Evolutionary conservation across 305 asterid species (phyloP).

Genomic region (Fraxinus xanthoxyloides): DNA sequence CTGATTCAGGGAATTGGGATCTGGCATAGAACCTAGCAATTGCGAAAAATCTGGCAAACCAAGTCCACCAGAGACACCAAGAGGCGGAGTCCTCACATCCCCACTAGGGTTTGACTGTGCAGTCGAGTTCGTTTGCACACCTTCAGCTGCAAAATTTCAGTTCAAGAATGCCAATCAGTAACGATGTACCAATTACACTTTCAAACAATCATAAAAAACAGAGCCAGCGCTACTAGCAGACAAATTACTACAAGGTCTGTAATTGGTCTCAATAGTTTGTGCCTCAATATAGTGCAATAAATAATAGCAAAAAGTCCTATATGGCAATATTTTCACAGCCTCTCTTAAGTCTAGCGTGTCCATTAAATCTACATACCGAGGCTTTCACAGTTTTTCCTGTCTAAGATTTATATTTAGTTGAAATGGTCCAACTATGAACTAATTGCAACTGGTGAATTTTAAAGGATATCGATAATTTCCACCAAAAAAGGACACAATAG

Average conservation of each 20-base stretch:
- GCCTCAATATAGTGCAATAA: not conserved
- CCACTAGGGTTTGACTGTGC: too few species aligned
- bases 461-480: not conserved
- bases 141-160: too few species aligned
- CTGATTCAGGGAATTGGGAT: slow-evolving; percentile 30
- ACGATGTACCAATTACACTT: not conserved
- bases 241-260: not conserved
- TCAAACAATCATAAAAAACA: not conserved
- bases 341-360: not conserved
- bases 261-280: not conserved
- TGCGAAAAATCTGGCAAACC: too few species aligned
- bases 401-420: not conserved
- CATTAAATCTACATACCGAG: not conserved
- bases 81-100: too few species aligned
- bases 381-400: not conserved
- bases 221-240: not conserved
- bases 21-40: slow-evolving; percentile 31
- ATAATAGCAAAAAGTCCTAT: not conserved
- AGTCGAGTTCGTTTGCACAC: too few species aligned
- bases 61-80: too few species aligned
- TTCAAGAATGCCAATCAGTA: not conserved
- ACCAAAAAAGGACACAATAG: not conserved
- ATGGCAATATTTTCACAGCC: not conserved
- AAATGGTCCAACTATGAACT: not conserved
- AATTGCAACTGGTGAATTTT: not conserved